Conservation (phyloP, 805 yeast genomes). For the Starmera caribaea region DNA sequence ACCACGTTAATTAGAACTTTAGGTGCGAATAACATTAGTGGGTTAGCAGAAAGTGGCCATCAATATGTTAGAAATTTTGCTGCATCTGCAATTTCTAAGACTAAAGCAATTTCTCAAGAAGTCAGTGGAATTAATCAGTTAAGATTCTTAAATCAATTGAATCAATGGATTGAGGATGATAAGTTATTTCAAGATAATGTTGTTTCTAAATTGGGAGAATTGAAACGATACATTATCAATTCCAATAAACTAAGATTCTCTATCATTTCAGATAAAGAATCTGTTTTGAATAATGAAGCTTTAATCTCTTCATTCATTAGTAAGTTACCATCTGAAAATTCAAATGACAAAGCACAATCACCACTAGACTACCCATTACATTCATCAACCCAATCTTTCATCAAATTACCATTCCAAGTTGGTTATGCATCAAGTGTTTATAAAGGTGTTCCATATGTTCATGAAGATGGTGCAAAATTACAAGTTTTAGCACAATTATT, state of each 20-base stretch:
- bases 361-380: constrained; percentile 11
- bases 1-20: constrained; percentile 61
- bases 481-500: constrained; percentile 74
- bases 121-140: constrained; percentile 74
- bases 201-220: constrained; percentile 51
- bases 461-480: constrained; percentile 74
- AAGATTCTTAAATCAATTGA: constrained; percentile 53
- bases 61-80: constrained; percentile 66
- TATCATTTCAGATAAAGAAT: constrained; percentile 46
- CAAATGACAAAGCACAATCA: constrained; percentile 3
- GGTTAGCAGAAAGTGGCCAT: constrained; percentile 84
- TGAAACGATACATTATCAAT: constrained; percentile 35
- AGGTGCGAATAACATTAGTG: constrained; percentile 69
- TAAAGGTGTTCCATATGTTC: constrained; percentile 55
- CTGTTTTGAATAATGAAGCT: constrained; percentile 18
- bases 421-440: constrained; percentile 67
- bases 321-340: constrained; percentile 15
- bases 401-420: constrained; percentile 81
- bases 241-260: constrained; percentile 39
- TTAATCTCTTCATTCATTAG: constrained; percentile 20
- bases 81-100: constrained; percentile 49
- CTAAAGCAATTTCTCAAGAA: constrained; percentile 51
- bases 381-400: constrained; percentile 29
- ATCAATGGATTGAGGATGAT: constrained; percentile 39
- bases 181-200: constrained; percentile 41